Evolutionary conservation across 2,329 filamentous ascomycete genomes (phyloP).

Genomic region (Aaosphaeria pasadenensis): DNA sequence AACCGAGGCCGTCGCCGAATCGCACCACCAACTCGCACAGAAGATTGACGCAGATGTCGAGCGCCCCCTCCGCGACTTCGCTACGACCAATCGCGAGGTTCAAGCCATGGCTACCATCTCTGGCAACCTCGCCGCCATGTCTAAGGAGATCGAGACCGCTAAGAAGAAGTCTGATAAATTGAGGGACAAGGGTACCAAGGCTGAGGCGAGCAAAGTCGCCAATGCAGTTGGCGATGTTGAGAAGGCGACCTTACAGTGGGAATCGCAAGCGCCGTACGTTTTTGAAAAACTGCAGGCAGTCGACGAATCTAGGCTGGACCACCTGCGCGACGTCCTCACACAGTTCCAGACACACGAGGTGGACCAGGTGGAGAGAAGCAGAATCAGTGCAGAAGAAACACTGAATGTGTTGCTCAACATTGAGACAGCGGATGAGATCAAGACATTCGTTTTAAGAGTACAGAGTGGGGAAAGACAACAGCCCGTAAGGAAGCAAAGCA

Average conservation of each 20-base stretch:
- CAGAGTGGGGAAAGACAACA: slow-evolving; percentile 35
- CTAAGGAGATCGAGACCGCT: slow-evolving; percentile 79
- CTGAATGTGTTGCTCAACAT: slow-evolving; percentile 82
- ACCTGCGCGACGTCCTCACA: slow-evolving; percentile 85
- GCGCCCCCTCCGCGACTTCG: slow-evolving; percentile 73
- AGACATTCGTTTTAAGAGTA: slow-evolving; percentile 58
- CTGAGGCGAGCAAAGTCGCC: slow-evolving; percentile 74
- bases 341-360: slow-evolving; percentile 91
- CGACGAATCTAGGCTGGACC: slow-evolving; percentile 85
- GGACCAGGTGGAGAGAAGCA: slow-evolving; percentile 76
- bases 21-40: slow-evolving; percentile 75
- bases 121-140: slow-evolving; percentile 74
- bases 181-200: slow-evolving; percentile 72
- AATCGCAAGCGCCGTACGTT: slow-evolving; percentile 89
- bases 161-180: slow-evolving; percentile 85
- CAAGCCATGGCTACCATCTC: slow-evolving; percentile 78
- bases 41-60: slow-evolving; percentile 90
- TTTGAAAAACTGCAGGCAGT: slow-evolving; percentile 89
- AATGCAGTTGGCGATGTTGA: slow-evolving; percentile 71
- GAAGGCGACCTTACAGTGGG: slow-evolving; percentile 80
- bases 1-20: slow-evolving; percentile 75
- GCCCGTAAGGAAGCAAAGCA: slow-evolving; percentile 30
- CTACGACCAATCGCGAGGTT: slow-evolving; percentile 69
- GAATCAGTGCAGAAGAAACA: slow-evolving; percentile 72
- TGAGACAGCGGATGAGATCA: slow-evolving; percentile 82